A percentile compares a stretch with the other conserved stretches of the same genome.
Conservation (phyloP, 2,329 filamentous ascomycete genomes). For the Penicillium olsonii region DNA sequence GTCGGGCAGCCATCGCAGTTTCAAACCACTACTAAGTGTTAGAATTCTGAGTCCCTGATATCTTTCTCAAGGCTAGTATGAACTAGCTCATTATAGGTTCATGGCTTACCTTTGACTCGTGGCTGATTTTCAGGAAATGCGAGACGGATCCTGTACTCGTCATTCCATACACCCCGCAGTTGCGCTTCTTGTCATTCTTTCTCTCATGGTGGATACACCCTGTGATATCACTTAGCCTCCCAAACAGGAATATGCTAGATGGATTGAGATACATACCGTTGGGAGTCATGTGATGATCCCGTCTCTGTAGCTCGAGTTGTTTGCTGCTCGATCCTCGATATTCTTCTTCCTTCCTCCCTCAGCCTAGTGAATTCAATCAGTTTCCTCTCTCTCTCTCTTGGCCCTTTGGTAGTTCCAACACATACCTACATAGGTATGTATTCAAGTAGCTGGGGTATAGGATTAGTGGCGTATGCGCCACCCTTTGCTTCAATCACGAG, state of each 20-base stretch:
- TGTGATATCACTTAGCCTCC: background rate
- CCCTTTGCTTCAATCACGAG: background rate
- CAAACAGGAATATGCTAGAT: background rate
- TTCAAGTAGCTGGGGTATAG: background rate
- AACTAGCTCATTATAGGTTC: too few species aligned
- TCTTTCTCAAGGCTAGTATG: too few species aligned
- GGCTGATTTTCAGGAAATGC: background rate
- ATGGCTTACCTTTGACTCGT: background rate
- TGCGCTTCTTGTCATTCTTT: background rate
- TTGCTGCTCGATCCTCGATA: too few species aligned
- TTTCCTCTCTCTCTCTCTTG: too few species aligned
- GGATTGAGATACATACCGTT: background rate
- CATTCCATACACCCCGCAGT: background rate
- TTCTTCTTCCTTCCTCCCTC: too few species aligned
- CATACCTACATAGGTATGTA: background rate
- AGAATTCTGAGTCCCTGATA: background rate
- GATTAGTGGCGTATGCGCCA: background rate
- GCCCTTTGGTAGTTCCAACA: too few species aligned
- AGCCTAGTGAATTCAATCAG: too few species aligned
- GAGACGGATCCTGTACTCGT: background rate
- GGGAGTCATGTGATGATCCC: too few species aligned
- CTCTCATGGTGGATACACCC: background rate
- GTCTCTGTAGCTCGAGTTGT: too few species aligned
- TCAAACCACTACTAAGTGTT: background rate
- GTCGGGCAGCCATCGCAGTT: too few species aligned